Conservation (phyloP, 140 eudicot species). For the Stevia rebaudiana region DNA sequence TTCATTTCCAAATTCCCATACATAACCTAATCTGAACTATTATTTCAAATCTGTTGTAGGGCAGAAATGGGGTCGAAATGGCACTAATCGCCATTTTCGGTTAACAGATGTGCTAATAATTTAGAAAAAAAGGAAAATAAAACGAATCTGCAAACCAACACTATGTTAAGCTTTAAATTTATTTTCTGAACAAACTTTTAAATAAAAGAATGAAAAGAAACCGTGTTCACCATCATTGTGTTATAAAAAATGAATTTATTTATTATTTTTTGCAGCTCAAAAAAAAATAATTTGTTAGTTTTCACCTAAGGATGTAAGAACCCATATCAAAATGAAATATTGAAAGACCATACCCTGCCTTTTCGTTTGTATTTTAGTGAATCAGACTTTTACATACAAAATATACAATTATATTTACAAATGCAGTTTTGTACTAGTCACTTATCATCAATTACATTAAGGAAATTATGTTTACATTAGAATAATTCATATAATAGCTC, state of each 20-base stretch:
- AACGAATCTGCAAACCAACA: slow-evolving; percentile 4
- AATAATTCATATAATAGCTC: not conserved
- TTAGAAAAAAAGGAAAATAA: not conserved
- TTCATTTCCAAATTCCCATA: not conserved
- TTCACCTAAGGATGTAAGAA: not conserved
- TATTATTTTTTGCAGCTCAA: too few relatives aligned
- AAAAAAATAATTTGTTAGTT: too few relatives aligned
- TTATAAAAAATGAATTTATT: not conserved
- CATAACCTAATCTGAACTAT: slow-evolving; percentile 1
- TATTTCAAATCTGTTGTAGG: not conserved
- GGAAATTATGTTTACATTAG: not conserved
- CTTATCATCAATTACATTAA: not conserved
- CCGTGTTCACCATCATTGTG: not conserved
- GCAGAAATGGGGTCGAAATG: not conserved
- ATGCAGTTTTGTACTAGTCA: not conserved
- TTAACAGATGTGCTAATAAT: not conserved
- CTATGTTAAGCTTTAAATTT: not conserved
- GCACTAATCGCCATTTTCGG: not conserved
- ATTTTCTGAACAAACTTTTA: not conserved
- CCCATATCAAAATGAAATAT: not conserved
- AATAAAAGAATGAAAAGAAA: not conserved
- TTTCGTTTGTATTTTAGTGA: slow-evolving; percentile 5
- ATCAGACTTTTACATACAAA: not conserved
- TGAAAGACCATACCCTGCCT: slow-evolving; percentile 2
- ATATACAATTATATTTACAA: not conserved